Evolutionary conservation across 2,329 filamentous ascomycete species (phyloP).

Genomic region (Colletotrichum tanaceti): DNA sequence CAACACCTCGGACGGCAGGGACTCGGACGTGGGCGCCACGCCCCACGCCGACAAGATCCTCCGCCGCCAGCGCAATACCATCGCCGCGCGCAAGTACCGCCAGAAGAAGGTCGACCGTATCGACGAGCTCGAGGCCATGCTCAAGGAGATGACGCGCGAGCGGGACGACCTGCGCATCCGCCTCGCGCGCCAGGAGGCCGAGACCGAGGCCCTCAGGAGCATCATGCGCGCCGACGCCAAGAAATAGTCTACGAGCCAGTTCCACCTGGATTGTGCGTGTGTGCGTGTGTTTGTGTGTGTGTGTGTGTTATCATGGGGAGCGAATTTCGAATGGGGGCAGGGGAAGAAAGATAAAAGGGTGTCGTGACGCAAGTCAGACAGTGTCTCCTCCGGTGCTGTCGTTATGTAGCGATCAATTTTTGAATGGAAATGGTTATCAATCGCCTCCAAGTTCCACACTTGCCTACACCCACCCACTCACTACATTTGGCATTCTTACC

Average conservation of each 20-base stretch:
- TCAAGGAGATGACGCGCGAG: slow-evolving; percentile 70
- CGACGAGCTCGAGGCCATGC: slow-evolving; percentile 67
- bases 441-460: no score
- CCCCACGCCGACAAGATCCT: slow-evolving; percentile 47
- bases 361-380: no score
- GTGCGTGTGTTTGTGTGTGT: background rate
- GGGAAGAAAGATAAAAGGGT: no score
- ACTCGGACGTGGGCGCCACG: slow-evolving; percentile 1
- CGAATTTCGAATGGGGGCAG: background rate
- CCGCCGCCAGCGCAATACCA: slow-evolving; percentile 76
- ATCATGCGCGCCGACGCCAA: slow-evolving; percentile 51
- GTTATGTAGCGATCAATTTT: background rate
- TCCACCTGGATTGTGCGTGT: background rate
- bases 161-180: slow-evolving; percentile 72
- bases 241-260: slow-evolving; percentile 1
- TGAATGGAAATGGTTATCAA: slow-evolving; percentile 20
- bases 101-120: slow-evolving; percentile 77
- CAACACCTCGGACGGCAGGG: slow-evolving; percentile 16
- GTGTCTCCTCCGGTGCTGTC: background rate
- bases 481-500: no score
- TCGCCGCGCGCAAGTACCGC: slow-evolving; percentile 77
- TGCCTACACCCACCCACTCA: no score
- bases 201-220: slow-evolving; percentile 69
- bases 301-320: background rate
- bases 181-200: slow-evolving; percentile 73